Conservation (phyloP, 495 filamentous ascomycete species). For the Elasticomyces elasticus region DNA sequence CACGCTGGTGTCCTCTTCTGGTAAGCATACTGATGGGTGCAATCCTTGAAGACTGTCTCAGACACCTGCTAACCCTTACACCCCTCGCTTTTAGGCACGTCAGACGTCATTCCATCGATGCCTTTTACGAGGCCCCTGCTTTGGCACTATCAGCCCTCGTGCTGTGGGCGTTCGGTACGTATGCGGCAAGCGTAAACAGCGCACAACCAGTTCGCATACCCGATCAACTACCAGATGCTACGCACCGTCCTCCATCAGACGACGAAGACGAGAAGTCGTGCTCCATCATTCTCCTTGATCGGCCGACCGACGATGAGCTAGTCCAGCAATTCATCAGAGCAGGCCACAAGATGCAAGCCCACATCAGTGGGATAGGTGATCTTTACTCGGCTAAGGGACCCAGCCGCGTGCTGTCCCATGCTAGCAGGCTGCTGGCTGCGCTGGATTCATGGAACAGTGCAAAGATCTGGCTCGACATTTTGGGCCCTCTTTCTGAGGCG, state of each 20-base stretch:
- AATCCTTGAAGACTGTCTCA: too few species aligned
- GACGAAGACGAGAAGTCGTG: not conserved
- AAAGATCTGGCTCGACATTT: too few species aligned
- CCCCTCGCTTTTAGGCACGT: too few species aligned
- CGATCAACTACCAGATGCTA: not conserved
- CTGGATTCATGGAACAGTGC: slow-evolving; percentile 39
- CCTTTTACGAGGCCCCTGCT: slow-evolving; percentile 43
- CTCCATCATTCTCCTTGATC: slow-evolving; percentile 39
- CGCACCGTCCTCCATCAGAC: not conserved
- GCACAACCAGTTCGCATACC: too few species aligned
- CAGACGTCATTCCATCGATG: slow-evolving; percentile 38
- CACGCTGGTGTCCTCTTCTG: slow-evolving; percentile 43
- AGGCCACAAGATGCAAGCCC: slow-evolving; percentile 40
- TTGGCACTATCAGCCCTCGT: slow-evolving; percentile 40
- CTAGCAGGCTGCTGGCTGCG: slow-evolving; percentile 34
- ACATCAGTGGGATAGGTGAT: slow-evolving; percentile 43
- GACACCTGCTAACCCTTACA: too few species aligned
- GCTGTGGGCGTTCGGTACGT: slow-evolving; percentile 44
- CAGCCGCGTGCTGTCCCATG: slow-evolving; percentile 34
- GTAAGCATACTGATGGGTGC: too few species aligned
- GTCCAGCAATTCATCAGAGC: slow-evolving; percentile 44
- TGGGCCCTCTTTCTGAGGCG: too few species aligned
- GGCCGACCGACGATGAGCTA: slow-evolving; percentile 46
- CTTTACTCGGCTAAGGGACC: slow-evolving; percentile 39
- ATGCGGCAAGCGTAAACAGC: slow-evolving; percentile 18